Conservation (phyloP, 179 eudicot genomes). For the Silene vulgaris region DNA sequence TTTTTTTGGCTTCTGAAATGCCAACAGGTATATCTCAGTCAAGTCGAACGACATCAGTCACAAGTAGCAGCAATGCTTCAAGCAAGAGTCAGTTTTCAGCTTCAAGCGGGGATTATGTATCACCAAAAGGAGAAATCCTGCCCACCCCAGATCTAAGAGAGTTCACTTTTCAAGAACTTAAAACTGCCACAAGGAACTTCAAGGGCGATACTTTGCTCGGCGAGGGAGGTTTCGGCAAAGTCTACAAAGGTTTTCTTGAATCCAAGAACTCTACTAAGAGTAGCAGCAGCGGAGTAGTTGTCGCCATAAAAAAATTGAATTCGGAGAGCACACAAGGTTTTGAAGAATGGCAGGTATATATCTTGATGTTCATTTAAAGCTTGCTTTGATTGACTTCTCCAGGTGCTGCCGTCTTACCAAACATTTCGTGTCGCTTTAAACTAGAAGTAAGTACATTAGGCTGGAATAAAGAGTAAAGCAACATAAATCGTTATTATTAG, state of each 20-base stretch:
- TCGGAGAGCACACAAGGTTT: constrained; percentile 44
- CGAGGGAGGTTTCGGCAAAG: constrained; percentile 48
- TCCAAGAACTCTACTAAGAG: constrained; percentile 25
- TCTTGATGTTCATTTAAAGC: neutral
- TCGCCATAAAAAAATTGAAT: constrained; percentile 46
- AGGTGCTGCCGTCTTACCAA: neutral
- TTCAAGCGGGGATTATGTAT: constrained; percentile 34
- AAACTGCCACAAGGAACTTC: constrained; percentile 41
- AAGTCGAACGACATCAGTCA: constrained; percentile 43
- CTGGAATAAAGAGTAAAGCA: neutral
- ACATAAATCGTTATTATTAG: neutral
- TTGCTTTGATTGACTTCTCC: neutral
- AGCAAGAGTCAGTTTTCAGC: constrained; percentile 54
- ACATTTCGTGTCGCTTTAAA: neutral
- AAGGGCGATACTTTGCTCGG: constrained; percentile 35
- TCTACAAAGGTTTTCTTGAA: constrained; percentile 46
- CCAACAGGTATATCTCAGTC: constrained; percentile 41
- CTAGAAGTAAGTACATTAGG: neutral
- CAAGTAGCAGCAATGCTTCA: constrained; percentile 43
- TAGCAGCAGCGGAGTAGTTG: constrained; percentile 30
- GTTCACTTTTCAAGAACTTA: constrained; percentile 39
- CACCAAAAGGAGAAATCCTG: constrained; percentile 40
- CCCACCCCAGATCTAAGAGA: constrained; percentile 37
- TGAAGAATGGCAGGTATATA: constrained; percentile 47
- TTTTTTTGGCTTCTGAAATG: neutral